phyloP scores from a whole-genome alignment of 176 grass and related monocot genomes.

The Cymbopogon citratus region DNA sequence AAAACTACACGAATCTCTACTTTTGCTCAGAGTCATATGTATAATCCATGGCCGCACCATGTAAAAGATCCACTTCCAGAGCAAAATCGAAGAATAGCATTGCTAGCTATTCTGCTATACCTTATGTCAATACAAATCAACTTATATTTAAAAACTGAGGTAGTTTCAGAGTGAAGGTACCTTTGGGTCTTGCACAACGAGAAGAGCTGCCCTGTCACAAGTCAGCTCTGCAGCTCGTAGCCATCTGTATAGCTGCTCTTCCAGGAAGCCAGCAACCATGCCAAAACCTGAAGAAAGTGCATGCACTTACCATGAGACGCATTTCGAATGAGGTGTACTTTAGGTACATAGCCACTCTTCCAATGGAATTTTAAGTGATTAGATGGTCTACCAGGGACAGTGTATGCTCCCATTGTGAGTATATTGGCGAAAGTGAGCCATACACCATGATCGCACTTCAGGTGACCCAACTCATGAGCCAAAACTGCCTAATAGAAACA shows the following conservation, averaged over 20 bases:
- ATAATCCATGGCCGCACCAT: not conserved
- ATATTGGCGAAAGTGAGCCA: constrained; percentile 98
- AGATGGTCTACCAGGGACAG: constrained; percentile 60
- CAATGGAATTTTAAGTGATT: not conserved
- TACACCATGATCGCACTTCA: constrained; percentile 92
- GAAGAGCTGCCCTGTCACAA: constrained; percentile 92
- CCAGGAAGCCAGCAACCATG: constrained; percentile 68
- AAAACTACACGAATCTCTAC: not conserved
- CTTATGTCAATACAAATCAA: not conserved
- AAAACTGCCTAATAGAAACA: constrained; percentile 84
- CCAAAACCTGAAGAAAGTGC: constrained; percentile 54
- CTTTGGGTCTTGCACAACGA: constrained; percentile 85
- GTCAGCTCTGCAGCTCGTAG: constrained; percentile 88
- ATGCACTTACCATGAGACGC: not conserved
- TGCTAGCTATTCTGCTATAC: not conserved
- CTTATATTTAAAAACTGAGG: not conserved
- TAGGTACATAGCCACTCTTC: not conserved
- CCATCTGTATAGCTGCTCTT: constrained; percentile 91
- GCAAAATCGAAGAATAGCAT: not conserved
- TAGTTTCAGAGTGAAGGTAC: constrained; percentile 31
- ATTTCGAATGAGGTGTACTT: not conserved
- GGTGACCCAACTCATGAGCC: constrained; percentile 94
- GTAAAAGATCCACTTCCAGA: not conserved
- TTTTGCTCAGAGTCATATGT: not conserved
- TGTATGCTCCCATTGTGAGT: constrained; percentile 75